These are phyloP conservation scores for Arthroderma uncinatum DNA, from an alignment of 2,329 filamentous ascomycete species.

Conservation along the genomic window DNA sequence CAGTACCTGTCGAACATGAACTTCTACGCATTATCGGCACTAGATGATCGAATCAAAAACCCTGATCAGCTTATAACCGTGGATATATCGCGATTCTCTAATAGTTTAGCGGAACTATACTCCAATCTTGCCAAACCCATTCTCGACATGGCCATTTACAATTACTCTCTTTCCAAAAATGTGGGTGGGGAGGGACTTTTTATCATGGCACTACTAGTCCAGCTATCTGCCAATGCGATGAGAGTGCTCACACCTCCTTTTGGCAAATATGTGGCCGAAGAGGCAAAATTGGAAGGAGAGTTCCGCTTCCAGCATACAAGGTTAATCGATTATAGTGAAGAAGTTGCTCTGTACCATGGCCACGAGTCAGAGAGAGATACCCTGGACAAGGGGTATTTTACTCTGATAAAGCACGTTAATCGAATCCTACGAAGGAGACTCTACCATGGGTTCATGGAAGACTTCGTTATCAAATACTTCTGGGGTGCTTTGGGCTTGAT, in stretches of 20 bases:
- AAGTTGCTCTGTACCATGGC: constrained; percentile 82
- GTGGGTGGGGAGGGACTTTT: constrained; percentile 95
- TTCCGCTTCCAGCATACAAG: constrained; percentile 92
- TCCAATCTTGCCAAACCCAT: constrained; percentile 92
- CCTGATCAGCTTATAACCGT: constrained; percentile 95
- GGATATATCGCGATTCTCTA: constrained; percentile 92
- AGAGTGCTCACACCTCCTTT: constrained; percentile 89
- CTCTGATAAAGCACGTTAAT: constrained; percentile 97
- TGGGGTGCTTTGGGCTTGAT: constrained; percentile 89
- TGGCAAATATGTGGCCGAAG: constrained; percentile 93
- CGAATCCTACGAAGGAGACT: constrained; percentile 80
- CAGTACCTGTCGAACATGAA: constrained; percentile 96
- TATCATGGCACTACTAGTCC: constrained; percentile 87
- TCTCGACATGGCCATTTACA: constrained; percentile 94
- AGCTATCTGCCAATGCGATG: constrained; percentile 87
- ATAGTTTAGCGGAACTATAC: constrained; percentile 87
- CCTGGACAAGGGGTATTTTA: constrained; percentile 96
- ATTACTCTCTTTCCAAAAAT: constrained; percentile 80
- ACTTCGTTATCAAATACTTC: constrained; percentile 99
- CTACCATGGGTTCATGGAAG: constrained; percentile 99
- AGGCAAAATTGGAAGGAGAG: constrained; percentile 86
- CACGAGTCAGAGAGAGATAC: constrained; percentile 93
- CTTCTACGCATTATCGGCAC: constrained; percentile 87
- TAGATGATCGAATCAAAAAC: constrained; percentile 97
- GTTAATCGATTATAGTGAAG: constrained; percentile 90